Evolutionary conservation across 495 filamentous ascomycete genomes (phyloP).

Genomic region (Hypoxylon fragiforme): DNA sequence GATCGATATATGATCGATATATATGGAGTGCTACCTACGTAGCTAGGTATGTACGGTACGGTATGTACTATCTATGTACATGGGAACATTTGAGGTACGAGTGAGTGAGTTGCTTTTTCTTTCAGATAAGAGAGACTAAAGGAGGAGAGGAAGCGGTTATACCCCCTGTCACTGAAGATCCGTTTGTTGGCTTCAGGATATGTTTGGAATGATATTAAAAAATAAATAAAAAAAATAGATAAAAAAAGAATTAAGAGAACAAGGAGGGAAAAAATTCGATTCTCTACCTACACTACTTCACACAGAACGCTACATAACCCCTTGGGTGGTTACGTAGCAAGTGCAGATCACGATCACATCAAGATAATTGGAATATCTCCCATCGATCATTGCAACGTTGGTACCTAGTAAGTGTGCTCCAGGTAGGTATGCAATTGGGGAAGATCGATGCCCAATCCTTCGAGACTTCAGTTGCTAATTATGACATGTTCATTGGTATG

Average conservation of each 20-base stretch:
- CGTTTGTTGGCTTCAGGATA: conserved; percentile 14
- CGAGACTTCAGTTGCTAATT: conserved; percentile 13
- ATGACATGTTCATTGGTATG: conserved; percentile 18
- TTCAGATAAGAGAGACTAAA: conserved; percentile 6
- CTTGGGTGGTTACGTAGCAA: conserved; percentile 25
- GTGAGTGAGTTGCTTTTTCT: too few species aligned
- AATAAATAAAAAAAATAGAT: not conserved
- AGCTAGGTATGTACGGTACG: conserved; percentile 1
- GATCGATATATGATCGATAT: not conserved
- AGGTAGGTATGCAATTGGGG: conserved; percentile 11
- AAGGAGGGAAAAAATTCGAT: not conserved
- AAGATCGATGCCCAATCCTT: conserved; percentile 31
- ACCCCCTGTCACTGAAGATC: conserved; percentile 24
- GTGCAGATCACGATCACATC: conserved; percentile 31
- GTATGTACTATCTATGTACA: conserved; percentile 14
- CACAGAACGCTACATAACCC: conserved; percentile 6
- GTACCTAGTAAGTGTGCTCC: too few species aligned
- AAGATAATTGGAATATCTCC: conserved; percentile 32
- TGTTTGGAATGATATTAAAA: too few species aligned
- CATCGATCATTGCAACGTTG: conserved; percentile 34
- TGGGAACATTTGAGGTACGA: conserved; percentile 2
- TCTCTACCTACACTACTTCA: too few species aligned
- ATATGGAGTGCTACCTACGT: conserved; percentile 3
- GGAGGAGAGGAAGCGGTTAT: conserved; percentile 14
- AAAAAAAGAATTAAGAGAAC: conserved; percentile 2